Evolutionary conservation across 2,329 filamentous ascomycete genomes (phyloP), one percentile per base, ranked within the genome.

Genomic region (Penicillium sp.): DNA sequence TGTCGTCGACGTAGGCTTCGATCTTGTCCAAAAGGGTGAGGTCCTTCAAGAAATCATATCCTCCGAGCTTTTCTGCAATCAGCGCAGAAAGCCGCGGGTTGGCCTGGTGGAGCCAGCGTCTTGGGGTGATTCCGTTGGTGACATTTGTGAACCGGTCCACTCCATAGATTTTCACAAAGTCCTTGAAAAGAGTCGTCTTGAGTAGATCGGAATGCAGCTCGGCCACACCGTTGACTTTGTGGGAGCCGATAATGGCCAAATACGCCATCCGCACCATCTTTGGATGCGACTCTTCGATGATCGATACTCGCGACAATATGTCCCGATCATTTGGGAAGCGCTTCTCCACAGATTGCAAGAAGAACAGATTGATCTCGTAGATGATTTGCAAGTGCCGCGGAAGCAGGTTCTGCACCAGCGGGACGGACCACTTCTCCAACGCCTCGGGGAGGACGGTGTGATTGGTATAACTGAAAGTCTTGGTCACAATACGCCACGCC

Each of bases 241-340:
- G 93, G 30, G 93, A 97, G 40, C 93, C 93, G 62, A 99, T 90
- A 66, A 97, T 87, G 55, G 93, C 93, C 43, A 99, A 77, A 72
- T 82, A 93, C 2, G 93, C 93, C 93, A 99, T 99, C 68, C 92
- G 87, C 53, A 99, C 86, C 88, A 96, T 95, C 81, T 97, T 95
- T 36, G 91, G 89, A 69, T 95, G 87, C 4, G 88, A 90, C 72
- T 99, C 93, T 71, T 99, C 93, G 52, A 99, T 95, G 64, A 99
- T 95, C 4, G 92, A 97, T n/a, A 97, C 90, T 31, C 89, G 81
- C 12, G 78, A 69, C 29, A 99, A 82, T 57, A 99, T 79, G 1
- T 96, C 92, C 49, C 89, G 83, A 59, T 97, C 89, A 46, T 89
- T 84, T 37, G 93, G 93, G 74, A 95, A 96, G 51, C 80, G 83